Percentiles rank a stretch among this genome's conserved stretches.
phyloP scores from a whole-genome alignment of 768 basidiomycete genomes.

The Podaxis sp. region DNA sequence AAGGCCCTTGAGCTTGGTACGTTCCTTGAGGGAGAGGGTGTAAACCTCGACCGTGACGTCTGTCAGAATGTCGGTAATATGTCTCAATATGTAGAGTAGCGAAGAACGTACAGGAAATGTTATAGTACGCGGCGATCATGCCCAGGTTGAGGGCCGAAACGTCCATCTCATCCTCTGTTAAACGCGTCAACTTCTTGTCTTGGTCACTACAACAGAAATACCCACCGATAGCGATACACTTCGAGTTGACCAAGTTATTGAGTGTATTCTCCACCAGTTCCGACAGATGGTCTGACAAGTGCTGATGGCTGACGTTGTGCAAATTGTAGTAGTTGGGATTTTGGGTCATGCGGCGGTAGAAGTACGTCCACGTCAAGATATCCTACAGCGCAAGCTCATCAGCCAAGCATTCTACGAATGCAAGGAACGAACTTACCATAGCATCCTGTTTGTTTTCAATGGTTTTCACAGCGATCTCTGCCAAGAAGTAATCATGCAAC shows the following conservation, averaged over 20 bases:
- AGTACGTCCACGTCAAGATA: conserved; percentile 98
- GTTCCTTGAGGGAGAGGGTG: conserved; percentile 90
- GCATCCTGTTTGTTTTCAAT: conserved; percentile 99
- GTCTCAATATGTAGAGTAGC: not conserved
- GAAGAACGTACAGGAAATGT: conserved; percentile 74
- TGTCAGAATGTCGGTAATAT: conserved; percentile 25
- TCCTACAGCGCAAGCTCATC: conserved; percentile 48
- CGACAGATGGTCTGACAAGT: conserved; percentile 93
- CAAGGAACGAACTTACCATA: conserved; percentile 52
- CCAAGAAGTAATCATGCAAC: conserved; percentile 96
- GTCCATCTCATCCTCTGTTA: conserved; percentile 89
- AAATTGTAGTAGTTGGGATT: conserved; percentile 96
- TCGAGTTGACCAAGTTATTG: conserved; percentile 88
- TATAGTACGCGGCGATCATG: conserved; percentile 98
- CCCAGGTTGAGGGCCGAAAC: conserved; percentile 90
- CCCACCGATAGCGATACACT: conserved; percentile 88
- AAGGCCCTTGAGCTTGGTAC: conserved; percentile 94
- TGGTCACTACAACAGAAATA: not conserved
- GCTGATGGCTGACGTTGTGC: conserved; percentile 93
- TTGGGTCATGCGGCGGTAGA: conserved; percentile 96
- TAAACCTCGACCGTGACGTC: conserved; percentile 98
- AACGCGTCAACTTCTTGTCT: conserved; percentile 3
- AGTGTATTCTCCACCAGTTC: conserved; percentile 94
- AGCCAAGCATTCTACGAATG: conserved; percentile 1
- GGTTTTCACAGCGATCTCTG: conserved; percentile 97